Evolutionary conservation across 2,329 filamentous ascomycete genomes (phyloP), one percentile per base, ranked within the genome.

Genomic region (Rosellinia necatrix): DNA sequence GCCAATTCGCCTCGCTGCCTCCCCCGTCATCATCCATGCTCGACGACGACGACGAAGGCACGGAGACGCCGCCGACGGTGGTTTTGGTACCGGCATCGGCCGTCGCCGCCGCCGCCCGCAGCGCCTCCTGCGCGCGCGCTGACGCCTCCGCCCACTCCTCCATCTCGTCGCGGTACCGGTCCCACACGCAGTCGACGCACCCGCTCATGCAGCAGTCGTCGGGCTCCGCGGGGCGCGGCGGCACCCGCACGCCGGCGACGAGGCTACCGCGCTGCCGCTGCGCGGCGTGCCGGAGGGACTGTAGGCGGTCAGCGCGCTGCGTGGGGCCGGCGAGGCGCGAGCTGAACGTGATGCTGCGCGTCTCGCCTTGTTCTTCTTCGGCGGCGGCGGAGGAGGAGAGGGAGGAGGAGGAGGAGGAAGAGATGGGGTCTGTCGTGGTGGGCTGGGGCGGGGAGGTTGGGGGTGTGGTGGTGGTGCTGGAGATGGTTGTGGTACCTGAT

Each of bases 201-300:
- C 94, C 94, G 69, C 90, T 94, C 94, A 99, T 99, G 75, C 94
- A 99, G 81, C 94, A 99, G 70, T 99, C 97, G 68, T 97, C 94
- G 3, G 94, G 94, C 74, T 99, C 93, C 43, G 85, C 81, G 1
- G 94, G 94, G 43, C 84, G 83, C 0, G 92, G 92, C 2, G 94
- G 94, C 4, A 97, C 88, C 15, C 85, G 75, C 1, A 97, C 82
- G 3, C 92, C 93, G 1, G 90, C 92, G 52, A 97, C 78, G 58
- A 85, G 78, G 7, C 78, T 83, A 46, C 85, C 85, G 59, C 82
- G 78, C 12, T 80, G n/a, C n/a, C n/a, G n/a, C n/a, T n/a, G n/a
- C n/a, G n/a, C n/a, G n/a, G n/a, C n/a, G n/a, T n/a, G 76, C 10
- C 84, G 76, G 30, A 85, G 80, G 40, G 83, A 79, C 3, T 79